These are phyloP conservation scores for Larix sibirica DNA, from an alignment of 83 land plant species.

Conservation along the genomic window DNA sequence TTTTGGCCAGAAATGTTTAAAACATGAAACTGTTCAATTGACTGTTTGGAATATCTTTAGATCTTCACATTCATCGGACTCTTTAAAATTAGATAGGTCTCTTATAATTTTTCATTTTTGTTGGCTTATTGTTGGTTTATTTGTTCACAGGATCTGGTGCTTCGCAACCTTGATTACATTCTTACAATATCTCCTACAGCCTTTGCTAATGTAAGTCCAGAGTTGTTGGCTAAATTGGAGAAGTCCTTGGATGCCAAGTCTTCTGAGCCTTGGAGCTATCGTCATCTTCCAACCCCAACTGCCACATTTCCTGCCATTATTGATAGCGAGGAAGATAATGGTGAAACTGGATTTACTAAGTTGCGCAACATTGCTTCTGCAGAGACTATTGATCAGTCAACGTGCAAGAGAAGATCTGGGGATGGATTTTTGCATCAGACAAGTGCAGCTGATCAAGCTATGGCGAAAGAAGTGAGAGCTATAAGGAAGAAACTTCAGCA, in stretches of 20 bases:
- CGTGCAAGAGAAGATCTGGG: conserved; percentile 18
- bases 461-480: conserved; percentile 80
- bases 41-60: background rate
- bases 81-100: background rate
- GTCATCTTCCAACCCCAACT: conserved; percentile 86
- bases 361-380: conserved; percentile 25
- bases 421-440: conserved; percentile 62
- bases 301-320: conserved; percentile 88
- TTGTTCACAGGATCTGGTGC: conserved; percentile 67
- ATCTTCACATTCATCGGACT: background rate
- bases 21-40: background rate
- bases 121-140: background rate
- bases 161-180: conserved; percentile 88
- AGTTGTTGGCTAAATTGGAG: conserved; percentile 79
- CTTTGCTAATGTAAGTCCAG: conserved; percentile 58
- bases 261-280: conserved; percentile 86
- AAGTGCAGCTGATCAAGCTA: conserved; percentile 44
- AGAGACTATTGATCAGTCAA: conserved; percentile 18
- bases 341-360: conserved; percentile 30
- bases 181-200: conserved; percentile 73
- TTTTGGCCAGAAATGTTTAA: background rate
- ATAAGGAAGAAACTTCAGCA: conserved; percentile 93
- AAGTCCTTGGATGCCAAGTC: conserved; percentile 72
- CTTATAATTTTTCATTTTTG: background rate
- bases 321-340: conserved; percentile 86